phyloP scores from a whole-genome alignment of 768 basidiomycete species.

The Psilocybe azurescens region DNA sequence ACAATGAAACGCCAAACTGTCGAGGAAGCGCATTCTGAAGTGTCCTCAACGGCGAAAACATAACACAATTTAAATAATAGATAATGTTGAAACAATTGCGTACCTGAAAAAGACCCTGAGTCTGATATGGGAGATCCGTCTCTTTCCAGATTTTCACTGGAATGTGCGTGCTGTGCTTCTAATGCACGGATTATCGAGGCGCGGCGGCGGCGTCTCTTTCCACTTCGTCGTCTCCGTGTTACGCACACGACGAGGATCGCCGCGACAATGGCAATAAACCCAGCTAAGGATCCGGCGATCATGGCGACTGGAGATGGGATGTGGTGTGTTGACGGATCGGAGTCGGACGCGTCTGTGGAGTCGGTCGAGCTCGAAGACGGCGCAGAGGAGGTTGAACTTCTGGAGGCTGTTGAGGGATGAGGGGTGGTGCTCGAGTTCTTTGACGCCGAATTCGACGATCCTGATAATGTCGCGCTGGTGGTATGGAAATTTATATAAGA shows the following conservation, averaged over 20 bases:
- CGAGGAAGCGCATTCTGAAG: background rate
- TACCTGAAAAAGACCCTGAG: constrained; percentile 1
- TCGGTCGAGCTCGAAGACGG: background rate
- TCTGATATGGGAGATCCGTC: background rate
- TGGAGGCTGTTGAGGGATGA: too few relatives aligned
- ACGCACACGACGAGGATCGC: constrained; percentile 14
- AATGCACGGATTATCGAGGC: constrained; percentile 1
- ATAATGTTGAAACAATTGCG: background rate
- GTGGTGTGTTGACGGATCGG: constrained; percentile 1
- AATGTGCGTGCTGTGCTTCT: constrained; percentile 4
- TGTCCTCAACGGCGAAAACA: background rate
- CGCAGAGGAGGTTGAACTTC: background rate
- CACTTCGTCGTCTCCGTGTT: constrained; percentile 8
- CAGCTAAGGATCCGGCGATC: constrained; percentile 18
- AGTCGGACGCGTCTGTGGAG: background rate
- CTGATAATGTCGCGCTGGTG: background rate
- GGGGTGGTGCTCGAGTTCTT: too few relatives aligned
- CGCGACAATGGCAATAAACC: constrained; percentile 18
- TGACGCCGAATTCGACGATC: background rate
- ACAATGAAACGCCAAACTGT: background rate
- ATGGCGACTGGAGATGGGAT: constrained; percentile 16
- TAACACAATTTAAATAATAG: background rate
- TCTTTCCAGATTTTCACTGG: background rate
- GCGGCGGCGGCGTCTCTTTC: background rate
- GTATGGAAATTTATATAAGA: background rate